Conservation (phyloP, 176 grass and related monocot genomes). For the Canna indica region DNA sequence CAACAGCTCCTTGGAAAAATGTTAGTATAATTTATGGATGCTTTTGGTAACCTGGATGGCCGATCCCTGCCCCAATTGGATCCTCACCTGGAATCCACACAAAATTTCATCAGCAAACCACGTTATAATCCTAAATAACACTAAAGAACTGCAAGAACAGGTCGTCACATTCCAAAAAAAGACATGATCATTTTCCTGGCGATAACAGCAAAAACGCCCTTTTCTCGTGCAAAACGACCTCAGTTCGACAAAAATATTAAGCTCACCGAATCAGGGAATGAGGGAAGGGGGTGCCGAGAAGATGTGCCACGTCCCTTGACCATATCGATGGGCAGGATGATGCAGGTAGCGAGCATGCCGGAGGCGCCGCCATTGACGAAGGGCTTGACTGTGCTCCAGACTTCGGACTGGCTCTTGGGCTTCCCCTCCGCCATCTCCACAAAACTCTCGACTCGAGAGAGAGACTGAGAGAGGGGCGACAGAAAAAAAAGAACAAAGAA, state of each 20-base stretch:
- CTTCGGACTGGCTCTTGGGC: neutral
- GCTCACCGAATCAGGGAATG: neutral
- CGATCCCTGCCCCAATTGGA: slow-evolving; percentile 92
- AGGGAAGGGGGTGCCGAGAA: neutral
- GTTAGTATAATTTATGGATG: slow-evolving; percentile 19
- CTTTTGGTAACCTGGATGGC: slow-evolving; percentile 61
- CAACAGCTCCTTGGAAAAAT: neutral
- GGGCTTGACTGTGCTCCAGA: slow-evolving; percentile 65
- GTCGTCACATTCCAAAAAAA: too few species aligned
- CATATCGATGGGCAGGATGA: slow-evolving; percentile 98
- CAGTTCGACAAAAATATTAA: neutral
- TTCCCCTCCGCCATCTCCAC: slow-evolving; percentile 9
- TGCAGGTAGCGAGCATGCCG: slow-evolving; percentile 93
- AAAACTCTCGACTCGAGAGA: neutral
- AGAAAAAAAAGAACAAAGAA: too few species aligned
- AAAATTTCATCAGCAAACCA: neutral
- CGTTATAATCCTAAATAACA: too few species aligned
- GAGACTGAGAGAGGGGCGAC: neutral
- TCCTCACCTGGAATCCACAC: slow-evolving; percentile 60
- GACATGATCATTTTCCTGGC: too few species aligned
- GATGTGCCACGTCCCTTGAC: slow-evolving; percentile 62
- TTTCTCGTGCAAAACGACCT: too few species aligned
- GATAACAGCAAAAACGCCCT: too few species aligned
- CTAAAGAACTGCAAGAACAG: too few species aligned
- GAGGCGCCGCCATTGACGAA: slow-evolving; percentile 87